Percentiles rank a stretch among this genome's conserved stretches.
Evolutionary conservation across 2,329 filamentous ascomycete genomes (phyloP).

Genomic region (Neopestalotiopsis sp.): DNA sequence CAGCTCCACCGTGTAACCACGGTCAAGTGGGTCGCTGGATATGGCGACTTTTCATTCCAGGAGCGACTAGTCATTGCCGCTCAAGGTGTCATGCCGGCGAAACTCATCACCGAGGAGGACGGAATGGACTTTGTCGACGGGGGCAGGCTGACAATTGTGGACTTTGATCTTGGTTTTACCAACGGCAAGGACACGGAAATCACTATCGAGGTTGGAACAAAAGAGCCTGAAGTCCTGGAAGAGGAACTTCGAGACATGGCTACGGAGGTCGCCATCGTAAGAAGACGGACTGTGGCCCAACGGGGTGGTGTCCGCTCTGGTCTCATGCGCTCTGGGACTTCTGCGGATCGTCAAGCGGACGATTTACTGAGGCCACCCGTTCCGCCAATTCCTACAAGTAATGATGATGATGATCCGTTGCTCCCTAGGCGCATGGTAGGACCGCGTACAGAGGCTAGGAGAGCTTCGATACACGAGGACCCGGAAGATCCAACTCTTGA

Average conservation of each 20-base stretch:
- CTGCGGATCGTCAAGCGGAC: slow-evolving; percentile 37
- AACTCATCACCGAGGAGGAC: slow-evolving; percentile 69
- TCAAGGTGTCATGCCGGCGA: slow-evolving; percentile 67
- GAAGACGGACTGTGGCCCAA: slow-evolving; percentile 74
- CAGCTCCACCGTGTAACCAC: slow-evolving; percentile 70
- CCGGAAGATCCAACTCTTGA: slow-evolving; percentile 53
- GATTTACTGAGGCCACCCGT: slow-evolving; percentile 39
- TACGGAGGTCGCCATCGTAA: slow-evolving; percentile 79
- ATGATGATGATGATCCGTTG: slow-evolving; percentile 57
- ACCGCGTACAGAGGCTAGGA: slow-evolving; percentile 32
- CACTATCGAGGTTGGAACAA: slow-evolving; percentile 76
- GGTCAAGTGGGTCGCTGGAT: slow-evolving; percentile 73
- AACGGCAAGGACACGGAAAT: slow-evolving; percentile 64
- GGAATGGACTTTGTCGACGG: slow-evolving; percentile 79
- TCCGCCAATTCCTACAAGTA: slow-evolving; percentile 29
- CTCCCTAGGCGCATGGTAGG: slow-evolving; percentile 54
- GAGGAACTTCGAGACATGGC: slow-evolving; percentile 78
- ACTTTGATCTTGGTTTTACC: slow-evolving; percentile 69
- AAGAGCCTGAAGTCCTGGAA: slow-evolving; percentile 71
- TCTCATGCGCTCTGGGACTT: slow-evolving; percentile 56
- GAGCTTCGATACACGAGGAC: slow-evolving; percentile 38
- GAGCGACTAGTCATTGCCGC: slow-evolving; percentile 74
- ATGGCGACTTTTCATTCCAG: slow-evolving; percentile 51
- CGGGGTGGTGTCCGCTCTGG: slow-evolving; percentile 55
- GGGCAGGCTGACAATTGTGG: slow-evolving; percentile 73